Evolutionary conservation across 805 yeast species (phyloP).

Genomic region (Yamadazyma kitorensis): DNA sequence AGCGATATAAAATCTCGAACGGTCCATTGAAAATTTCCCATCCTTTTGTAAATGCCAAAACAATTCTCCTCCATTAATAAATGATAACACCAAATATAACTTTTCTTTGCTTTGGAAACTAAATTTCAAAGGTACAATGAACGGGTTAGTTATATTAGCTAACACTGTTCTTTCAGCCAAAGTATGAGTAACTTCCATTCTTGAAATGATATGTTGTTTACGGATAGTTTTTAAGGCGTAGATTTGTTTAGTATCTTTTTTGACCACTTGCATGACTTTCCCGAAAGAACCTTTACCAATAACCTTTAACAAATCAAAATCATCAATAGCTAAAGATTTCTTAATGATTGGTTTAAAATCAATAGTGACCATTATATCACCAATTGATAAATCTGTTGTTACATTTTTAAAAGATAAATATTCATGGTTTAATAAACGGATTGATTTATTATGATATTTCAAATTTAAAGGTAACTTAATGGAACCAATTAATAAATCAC

Average conservation of each 20-base stretch:
- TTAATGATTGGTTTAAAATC: constrained; percentile 66
- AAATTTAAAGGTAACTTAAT: constrained; percentile 60
- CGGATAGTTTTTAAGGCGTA: constrained; percentile 93
- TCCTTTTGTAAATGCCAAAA: constrained; percentile 92
- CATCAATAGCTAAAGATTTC: constrained; percentile 79
- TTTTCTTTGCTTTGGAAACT: constrained; percentile 97
- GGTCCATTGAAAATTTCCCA: constrained; percentile 81
- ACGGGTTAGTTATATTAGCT: constrained; percentile 90
- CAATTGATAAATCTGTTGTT: constrained; percentile 43
- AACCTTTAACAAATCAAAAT: constrained; percentile 89
- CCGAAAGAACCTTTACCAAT: constrained; percentile 98
- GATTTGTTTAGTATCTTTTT: constrained; percentile 90
- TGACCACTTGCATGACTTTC: constrained; percentile 97
- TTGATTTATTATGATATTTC: constrained; percentile 45
- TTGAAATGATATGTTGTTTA: constrained; percentile 89
- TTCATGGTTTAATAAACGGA: constrained; percentile 65
- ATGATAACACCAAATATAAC: constrained; percentile 82
- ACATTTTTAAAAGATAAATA: constrained; percentile 30
- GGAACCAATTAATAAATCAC: constrained; percentile 78
- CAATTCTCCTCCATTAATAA: constrained; percentile 95
- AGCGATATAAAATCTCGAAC: constrained; percentile 92
- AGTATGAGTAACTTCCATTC: constrained; percentile 94
- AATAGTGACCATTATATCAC: constrained; percentile 58
- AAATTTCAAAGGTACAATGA: constrained; percentile 93
- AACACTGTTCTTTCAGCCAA: constrained; percentile 94